Conservation (phyloP, 176 grass and related monocot genomes). For the Phoenix dactylifera region DNA sequence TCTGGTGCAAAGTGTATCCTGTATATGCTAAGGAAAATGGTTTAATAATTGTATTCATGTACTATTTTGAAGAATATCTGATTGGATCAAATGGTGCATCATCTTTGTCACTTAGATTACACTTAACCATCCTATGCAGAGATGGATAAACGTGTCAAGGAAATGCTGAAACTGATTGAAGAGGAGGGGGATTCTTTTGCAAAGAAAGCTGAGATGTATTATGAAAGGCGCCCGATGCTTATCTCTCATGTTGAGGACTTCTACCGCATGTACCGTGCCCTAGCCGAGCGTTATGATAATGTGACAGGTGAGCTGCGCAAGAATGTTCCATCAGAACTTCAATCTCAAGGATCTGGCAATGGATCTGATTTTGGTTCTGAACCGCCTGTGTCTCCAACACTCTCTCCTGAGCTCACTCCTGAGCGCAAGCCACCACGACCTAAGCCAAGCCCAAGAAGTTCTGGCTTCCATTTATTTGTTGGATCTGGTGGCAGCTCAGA, state of each 20-base stretch:
- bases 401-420: neutral
- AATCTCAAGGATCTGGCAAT: conserved; percentile 50
- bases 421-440: neutral
- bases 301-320: conserved; percentile 82
- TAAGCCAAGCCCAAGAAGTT: neutral
- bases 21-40: too few species aligned
- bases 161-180: conserved; percentile 87
- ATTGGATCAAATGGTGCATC: too few species aligned
- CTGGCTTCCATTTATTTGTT: conserved; percentile 16
- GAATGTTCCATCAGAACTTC: conserved; percentile 53
- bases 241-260: conserved; percentile 77
- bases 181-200: conserved; percentile 91
- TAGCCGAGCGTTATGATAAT: conserved; percentile 93
- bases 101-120: too few species aligned
- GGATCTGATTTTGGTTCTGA: conserved; percentile 53
- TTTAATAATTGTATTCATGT: too few species aligned
- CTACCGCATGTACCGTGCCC: conserved; percentile 87
- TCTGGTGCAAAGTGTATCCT: too few species aligned
- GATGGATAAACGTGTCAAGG: conserved; percentile 88
- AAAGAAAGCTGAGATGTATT: conserved; percentile 96
- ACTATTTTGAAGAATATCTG: too few species aligned
- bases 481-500: conserved; percentile 14
- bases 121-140: conserved; percentile 35
- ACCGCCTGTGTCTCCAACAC: neutral
- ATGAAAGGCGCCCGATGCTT: conserved; percentile 53